Evolutionary conservation across 164 flowering plant species (phyloP), one percentile per base, ranked within the genome.

Genomic region (Sedum album): DNA sequence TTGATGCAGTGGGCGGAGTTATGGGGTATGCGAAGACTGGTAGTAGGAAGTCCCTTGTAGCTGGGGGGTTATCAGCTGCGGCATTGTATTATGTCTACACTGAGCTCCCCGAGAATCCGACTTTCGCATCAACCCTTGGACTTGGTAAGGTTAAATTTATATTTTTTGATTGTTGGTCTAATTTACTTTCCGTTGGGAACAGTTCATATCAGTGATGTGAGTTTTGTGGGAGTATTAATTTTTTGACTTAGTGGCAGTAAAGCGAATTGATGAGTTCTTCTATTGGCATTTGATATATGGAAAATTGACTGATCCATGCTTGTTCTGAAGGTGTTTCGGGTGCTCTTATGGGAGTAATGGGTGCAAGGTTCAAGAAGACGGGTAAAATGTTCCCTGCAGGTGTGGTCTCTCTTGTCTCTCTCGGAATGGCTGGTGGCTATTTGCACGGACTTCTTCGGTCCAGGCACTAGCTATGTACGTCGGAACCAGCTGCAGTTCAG

Each of bases 31-130:
- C 46, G 14, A 64, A 64, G 66, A 36, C 23, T 20, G 66, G 66
- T 5, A 64, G 66, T 20, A 46, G 41, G 21, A 64, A 64, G 66
- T 64, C 66, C 4, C 41, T 64, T 35, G 66, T 39, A 7, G 66
- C 66, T n/a, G 66, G 66, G 18, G 66, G 66, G 36, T 18, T 64
- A 35, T 64, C 66, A 35, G 46, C 66, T 23, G 39, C 46, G 8
- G 66, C 44, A 10, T 39, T 64, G 66, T 64, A 64, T 36, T 64
- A 64, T 64, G 66, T 64, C 44, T 64, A 64, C 66, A 64, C 66
- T 1, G 14, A 6, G 44, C 66, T 64, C 17, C 46, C 66, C 2
- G 66, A 18, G 26, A 64, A 39, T 35, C 66, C 66, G 2, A 33
- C 44, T 33, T 35, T 64, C 36, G 66, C 66, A 5, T 35, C 66